A percentile compares a stretch with the other conserved stretches of the same genome.
Evolutionary conservation across 2,329 filamentous ascomycete genomes (phyloP).

Genomic region (Akanthomyces dipterigenus): DNA sequence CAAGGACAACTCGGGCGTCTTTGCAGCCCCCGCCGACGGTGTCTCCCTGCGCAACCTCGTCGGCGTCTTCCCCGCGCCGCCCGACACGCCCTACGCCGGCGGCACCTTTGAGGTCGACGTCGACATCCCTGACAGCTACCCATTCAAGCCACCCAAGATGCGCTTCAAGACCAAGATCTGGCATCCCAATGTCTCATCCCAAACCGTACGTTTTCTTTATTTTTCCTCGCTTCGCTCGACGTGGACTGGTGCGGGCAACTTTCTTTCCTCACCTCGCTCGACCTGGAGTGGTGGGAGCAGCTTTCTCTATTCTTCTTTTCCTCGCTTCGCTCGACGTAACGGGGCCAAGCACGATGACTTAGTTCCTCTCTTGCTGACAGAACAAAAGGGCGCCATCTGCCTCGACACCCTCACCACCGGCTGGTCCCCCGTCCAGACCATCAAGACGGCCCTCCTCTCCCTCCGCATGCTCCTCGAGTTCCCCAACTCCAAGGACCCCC

Average conservation of each 20-base stretch:
- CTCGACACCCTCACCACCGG: constrained; percentile 83
- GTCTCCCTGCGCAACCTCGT: constrained; percentile 74
- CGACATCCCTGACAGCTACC: constrained; percentile 79
- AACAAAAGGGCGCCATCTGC: constrained; percentile 73
- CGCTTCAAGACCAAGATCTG: constrained; percentile 89
- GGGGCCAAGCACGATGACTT: not conserved
- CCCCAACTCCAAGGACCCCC: constrained; percentile 92
- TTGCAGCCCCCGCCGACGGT: constrained; percentile 56
- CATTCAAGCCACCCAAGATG: constrained; percentile 88
- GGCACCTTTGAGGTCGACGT: constrained; percentile 80
- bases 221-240: not conserved
- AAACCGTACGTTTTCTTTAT: constrained; percentile 58
- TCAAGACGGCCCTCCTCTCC: constrained; percentile 90
- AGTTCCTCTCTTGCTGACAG: not conserved
- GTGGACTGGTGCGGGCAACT: not conserved
- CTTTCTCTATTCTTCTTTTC: not conserved
- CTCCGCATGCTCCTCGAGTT: constrained; percentile 88
- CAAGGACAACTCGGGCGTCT: constrained; percentile 65
- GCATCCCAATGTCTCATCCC: constrained; percentile 95
- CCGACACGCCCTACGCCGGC: constrained; percentile 88
- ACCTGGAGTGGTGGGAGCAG: not conserved
- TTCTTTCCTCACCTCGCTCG: not conserved
- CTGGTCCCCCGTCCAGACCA: constrained; percentile 93
- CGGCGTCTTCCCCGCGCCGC: constrained; percentile 78
- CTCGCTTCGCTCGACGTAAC: no score